Percentiles rank a stretch among this genome's conserved stretches.
These are phyloP conservation scores for Cladosporium sp. DNA, from an alignment of 2,329 filamentous ascomycete species.

Conservation along the genomic window DNA sequence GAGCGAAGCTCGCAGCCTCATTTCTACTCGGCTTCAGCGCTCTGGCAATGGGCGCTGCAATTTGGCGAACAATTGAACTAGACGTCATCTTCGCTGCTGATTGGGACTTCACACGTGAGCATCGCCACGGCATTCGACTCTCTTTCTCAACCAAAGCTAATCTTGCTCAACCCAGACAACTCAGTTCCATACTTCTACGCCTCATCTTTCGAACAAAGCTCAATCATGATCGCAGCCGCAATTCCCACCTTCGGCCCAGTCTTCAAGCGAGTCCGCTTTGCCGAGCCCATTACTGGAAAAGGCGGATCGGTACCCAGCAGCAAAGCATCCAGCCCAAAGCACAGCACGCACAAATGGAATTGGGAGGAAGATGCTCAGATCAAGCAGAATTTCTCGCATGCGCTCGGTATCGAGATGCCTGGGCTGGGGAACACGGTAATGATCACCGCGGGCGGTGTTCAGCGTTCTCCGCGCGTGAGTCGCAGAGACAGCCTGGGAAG, in stretches of 20 bases:
- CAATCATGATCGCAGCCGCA: constrained; percentile 4
- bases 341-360: too few relatives aligned
- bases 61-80: constrained; percentile 5
- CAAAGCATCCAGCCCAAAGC: not conserved
- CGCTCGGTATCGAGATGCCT: constrained; percentile 8
- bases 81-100: constrained; percentile 3
- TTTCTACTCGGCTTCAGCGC: not conserved
- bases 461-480: not conserved
- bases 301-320: too few relatives aligned
- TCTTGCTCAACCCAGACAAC: not conserved
- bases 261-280: not conserved
- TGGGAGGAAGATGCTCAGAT: too few relatives aligned
- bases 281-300: not conserved
- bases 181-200: constrained; percentile 9
- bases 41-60: not conserved
- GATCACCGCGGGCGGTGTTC: not conserved
- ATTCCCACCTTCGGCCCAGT: constrained; percentile 3
- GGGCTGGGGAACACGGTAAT: constrained; percentile 8
- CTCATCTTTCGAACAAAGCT: constrained; percentile 11
- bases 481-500: constrained; percentile 3
- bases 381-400: not conserved
- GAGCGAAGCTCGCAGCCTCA: constrained; percentile 4
- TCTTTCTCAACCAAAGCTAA: not conserved
- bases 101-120: constrained; percentile 11
- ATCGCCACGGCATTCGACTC: not conserved